Base-by-base conservation (phyloP, 441 rosid genomes). In the Gossypium aridum region DNA sequence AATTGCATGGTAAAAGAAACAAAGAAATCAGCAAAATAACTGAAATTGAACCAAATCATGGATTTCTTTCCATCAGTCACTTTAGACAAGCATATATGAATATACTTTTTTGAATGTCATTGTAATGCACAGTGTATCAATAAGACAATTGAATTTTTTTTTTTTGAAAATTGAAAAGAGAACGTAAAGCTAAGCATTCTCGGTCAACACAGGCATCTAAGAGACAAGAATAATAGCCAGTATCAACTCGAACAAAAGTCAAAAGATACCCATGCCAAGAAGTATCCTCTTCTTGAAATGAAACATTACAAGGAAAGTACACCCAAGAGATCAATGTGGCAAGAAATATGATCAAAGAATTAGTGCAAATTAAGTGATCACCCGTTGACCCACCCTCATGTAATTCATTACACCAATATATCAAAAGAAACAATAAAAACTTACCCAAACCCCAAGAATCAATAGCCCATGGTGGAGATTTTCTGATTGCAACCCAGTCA, bases 371-470 rank as follows among this genome's bases (percentile, higher is more conserved):
- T 39, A 64, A 63, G 60, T 7, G 14, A 61, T 39, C 39, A 68
- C 49, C 51, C 47, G 12, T 61, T 49, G 26, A 70, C 20, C 28
- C 51, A 39, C 64, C 34, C 64, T 31, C 64, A 60, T 10, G 49
- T 13, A 1, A 43, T 20, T 16, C 16, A 73, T 23, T 22, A 23
- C 19, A 14, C 19, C 31, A 55, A 56, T 19, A 68, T 14, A 54
- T 7, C 23, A 47, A 53, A 65, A 56, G 64, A 53, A 72, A 54
- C n/a, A 57, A 55, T 16, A 64, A 51, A 64, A 65, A 80, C 88
- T 85, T 82, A 94, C 99, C 99, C 84, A 96, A 88, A 37, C 98
- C 99, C 99, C 98, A 96, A 62, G 99, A 94, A 83, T 96, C 99
- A 80, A 94, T 92, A 76, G 96, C 85, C 98, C 98, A 96, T 56